Percentiles rank a stretch among this genome's conserved stretches.
phyloP scores from a whole-genome alignment of 2,329 filamentous ascomycete genomes.

The Trichoderma hamatum region DNA sequence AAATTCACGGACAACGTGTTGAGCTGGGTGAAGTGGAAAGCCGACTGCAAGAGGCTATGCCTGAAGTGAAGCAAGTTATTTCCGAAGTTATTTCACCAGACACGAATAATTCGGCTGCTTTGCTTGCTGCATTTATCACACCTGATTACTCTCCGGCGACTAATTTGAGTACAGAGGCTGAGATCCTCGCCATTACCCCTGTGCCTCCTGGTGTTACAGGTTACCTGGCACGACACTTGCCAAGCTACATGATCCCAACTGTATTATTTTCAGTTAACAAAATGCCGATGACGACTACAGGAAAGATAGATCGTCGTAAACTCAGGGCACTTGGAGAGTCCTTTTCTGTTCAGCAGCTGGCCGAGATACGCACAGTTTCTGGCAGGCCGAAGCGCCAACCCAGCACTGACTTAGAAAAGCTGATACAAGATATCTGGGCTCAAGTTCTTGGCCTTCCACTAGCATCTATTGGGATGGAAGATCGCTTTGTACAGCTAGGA shows the following conservation, averaged over 20 bases:
- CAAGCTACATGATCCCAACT: constrained; percentile 31
- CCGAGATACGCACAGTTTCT: not conserved
- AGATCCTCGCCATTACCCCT: not conserved
- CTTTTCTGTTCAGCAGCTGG: not conserved
- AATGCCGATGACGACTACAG: constrained; percentile 29
- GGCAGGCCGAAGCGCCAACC: not conserved
- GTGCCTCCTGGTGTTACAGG: not conserved
- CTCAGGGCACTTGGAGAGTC: constrained; percentile 23
- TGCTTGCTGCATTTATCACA: not conserved
- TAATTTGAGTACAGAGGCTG: not conserved
- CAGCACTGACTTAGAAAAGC: not conserved
- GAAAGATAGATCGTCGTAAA: constrained; percentile 29
- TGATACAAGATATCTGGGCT: constrained; percentile 1
- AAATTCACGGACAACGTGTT: constrained; percentile 41
- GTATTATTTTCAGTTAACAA: constrained; percentile 26
- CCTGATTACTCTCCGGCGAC: not conserved
- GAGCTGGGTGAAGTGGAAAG: not conserved
- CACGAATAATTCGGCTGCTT: not conserved
- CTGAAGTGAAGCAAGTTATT: not conserved
- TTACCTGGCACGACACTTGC: constrained; percentile 21
- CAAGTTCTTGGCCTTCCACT: not conserved
- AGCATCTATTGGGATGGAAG: constrained; percentile 35
- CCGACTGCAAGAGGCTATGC: not conserved
- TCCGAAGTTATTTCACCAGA: not conserved
- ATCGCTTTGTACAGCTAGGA: constrained; percentile 47